Base-by-base conservation (phyloP, 2,329 filamentous ascomycete species). In the Talaromyces sp. region DNA sequence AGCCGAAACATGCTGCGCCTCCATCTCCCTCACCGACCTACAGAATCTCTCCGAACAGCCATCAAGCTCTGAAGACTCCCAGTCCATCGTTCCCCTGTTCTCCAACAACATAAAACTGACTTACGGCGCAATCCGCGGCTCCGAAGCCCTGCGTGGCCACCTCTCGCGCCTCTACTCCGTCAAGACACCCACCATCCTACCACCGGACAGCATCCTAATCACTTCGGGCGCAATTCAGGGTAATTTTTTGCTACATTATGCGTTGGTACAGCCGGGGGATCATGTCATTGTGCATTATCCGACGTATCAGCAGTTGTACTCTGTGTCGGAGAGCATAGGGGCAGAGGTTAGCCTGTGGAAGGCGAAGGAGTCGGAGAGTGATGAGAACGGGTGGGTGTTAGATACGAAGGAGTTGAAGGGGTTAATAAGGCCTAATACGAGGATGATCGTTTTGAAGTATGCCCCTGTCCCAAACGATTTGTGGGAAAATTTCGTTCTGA, bases 261-360 rank as follows among this genome's bases (percentile, higher is more conserved):
- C 89, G 0, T 81, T 95, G 7, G 74, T 95, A 2, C 86, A 86
- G 0, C 86, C 87, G 0, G 90, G 88, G 0, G 91, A 96, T 73
- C 92, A 96, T 82, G 90, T 94, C 56, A 85, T 96, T 66, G 95
- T 91, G 72, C 90, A 95, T 65, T 91, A 93, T 73, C 92, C 93
- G 13, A 94, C 91, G 0, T 96, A 95, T 72, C 91, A 95, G 75
- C 91, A 95, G 71, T 83, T 96, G 1, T 95, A 94, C 73, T 82
- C 87, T 10, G 86, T 96, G 0, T 91, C 92, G 0, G 82, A 84
- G 69, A 89, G 87, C 43, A 79, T 96, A 5, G 92, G 92, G 0
- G 91, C 91, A 0, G 86, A 91, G 66, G 90, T 96, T 17, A 87
- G 88, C 49, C 75, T 94, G 11, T 96, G 92, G 92, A 87, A 86